Evolutionary conservation across 129 eudicot genomes (phyloP).

Genomic region (Kitagawia praeruptora): DNA sequence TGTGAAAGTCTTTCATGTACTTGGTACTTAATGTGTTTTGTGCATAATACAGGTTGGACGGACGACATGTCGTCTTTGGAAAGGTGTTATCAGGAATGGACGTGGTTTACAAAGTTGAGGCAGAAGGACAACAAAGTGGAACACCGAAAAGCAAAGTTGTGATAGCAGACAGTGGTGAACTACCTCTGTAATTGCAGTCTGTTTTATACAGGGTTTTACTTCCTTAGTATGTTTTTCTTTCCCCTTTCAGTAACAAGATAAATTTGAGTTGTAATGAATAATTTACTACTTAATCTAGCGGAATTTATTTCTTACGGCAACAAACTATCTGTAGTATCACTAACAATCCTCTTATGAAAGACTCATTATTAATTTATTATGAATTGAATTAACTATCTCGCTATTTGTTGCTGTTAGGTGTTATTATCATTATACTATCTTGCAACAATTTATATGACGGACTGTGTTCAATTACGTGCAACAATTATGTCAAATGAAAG

Average conservation of each 20-base stretch:
- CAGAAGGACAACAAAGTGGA: conserved; percentile 87
- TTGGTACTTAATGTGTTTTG: not conserved
- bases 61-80: conserved; percentile 88
- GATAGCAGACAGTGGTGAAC: conserved; percentile 92
- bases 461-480: too few relatives aligned
- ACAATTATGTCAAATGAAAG: too few relatives aligned
- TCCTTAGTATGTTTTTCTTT: not conserved
- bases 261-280: not conserved
- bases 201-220: not conserved
- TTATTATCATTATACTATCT: too few relatives aligned
- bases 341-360: not conserved
- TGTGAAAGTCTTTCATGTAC: not conserved
- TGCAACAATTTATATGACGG: too few relatives aligned
- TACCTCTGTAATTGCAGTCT: conserved; percentile 46
- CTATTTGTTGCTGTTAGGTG: not conserved
- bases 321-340: not conserved
- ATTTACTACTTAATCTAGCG: not conserved
- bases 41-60: conserved; percentile 69
- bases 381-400: not conserved
- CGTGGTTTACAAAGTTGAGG: conserved; percentile 94
- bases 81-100: conserved; percentile 97
- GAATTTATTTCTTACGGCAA: not conserved
- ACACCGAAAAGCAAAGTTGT: conserved; percentile 74
- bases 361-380: not conserved
- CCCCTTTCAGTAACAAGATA: not conserved